Evolutionary conservation across 805 yeast genomes (phyloP).

Genomic region (Candida ortonii): DNA sequence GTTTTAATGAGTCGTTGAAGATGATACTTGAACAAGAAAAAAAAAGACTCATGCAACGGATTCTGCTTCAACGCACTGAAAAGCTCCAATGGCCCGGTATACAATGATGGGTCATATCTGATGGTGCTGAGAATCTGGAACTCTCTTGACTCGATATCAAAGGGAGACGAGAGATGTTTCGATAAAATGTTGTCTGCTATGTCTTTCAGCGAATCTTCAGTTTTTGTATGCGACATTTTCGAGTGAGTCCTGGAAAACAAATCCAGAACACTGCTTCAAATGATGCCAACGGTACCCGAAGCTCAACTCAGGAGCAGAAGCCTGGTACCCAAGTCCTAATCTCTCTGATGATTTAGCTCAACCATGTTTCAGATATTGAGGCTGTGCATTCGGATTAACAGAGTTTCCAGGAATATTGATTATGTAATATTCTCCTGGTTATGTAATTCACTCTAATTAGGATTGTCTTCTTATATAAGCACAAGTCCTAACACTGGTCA

Average conservation of each 20-base stretch:
- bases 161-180: conserved; percentile 13
- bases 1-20: conserved; percentile 55
- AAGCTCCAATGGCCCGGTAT: conserved; percentile 23
- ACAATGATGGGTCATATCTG: conserved; percentile 67
- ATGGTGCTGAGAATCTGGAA: conserved; percentile 68
- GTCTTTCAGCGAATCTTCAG: conserved; percentile 3
- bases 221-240: neutral
- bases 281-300: no score
- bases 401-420: no score
- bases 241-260: no score
- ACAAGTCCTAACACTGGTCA: no score
- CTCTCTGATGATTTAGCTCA: neutral
- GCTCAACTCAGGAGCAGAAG: neutral
- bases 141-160: conserved; percentile 16
- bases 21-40: conserved; percentile 67
- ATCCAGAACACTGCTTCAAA: no score
- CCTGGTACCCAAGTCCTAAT: neutral
- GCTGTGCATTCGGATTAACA: no score
- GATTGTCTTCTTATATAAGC: no score
- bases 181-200: conserved; percentile 7
- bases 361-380: no score
- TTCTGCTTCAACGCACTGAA: conserved; percentile 25
- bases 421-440: no score
- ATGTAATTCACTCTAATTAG: no score
- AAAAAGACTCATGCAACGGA: conserved; percentile 34